These are phyloP conservation scores for Pythium scleroteichum DNA, from an alignment of 352 stramenopile species.

Conservation along the genomic window DNA sequence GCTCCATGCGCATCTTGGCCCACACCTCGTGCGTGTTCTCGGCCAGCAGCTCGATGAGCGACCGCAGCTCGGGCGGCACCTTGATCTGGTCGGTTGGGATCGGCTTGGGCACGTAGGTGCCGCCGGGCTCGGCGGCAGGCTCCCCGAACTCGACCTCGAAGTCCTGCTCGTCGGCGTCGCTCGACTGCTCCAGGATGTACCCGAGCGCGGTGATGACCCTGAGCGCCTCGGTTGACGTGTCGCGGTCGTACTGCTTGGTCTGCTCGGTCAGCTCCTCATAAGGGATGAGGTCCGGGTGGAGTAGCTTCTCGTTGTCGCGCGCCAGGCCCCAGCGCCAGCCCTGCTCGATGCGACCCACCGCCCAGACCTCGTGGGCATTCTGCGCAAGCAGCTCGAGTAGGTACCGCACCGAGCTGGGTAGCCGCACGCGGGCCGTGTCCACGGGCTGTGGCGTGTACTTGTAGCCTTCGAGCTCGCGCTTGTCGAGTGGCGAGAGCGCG, in stretches of 20 bases:
- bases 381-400: conserved; percentile 70
- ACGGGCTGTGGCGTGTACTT: conserved; percentile 74
- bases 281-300: conserved; percentile 70
- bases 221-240: conserved; percentile 76
- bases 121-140: conserved; percentile 39
- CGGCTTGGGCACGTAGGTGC: conserved; percentile 62
- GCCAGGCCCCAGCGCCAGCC: conserved; percentile 63
- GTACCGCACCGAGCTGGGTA: conserved; percentile 64
- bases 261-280: conserved; percentile 76
- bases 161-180: conserved; percentile 46
- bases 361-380: conserved; percentile 81
- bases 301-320: conserved; percentile 67
- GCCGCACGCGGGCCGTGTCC: conserved; percentile 58
- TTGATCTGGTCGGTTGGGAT: conserved; percentile 68
- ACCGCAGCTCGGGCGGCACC: conserved; percentile 56
- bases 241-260: conserved; percentile 80
- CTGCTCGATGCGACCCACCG: conserved; percentile 67
- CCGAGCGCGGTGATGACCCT: conserved; percentile 78
- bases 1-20: conserved; percentile 78
- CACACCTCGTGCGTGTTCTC: conserved; percentile 86
- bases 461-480: conserved; percentile 78
- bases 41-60: conserved; percentile 70
- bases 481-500: conserved; percentile 63
- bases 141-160: conserved; percentile 46
- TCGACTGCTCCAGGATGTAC: conserved; percentile 65